A percentile compares a stretch with the other conserved stretches of the same genome.
phyloP scores from a whole-genome alignment of 305 asterid genomes.

The Andrographis paniculata region DNA sequence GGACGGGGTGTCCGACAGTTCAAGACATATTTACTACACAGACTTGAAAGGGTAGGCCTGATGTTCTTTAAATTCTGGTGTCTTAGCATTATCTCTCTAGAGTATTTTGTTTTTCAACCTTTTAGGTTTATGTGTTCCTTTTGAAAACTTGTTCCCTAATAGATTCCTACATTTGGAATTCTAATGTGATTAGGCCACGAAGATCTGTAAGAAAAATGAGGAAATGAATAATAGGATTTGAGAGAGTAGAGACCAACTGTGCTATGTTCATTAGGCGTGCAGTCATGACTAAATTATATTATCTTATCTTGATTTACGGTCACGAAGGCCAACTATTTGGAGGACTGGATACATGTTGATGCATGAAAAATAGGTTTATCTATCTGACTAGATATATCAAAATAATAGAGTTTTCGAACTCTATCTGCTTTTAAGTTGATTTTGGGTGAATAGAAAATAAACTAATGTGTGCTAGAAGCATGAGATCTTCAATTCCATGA shows the following conservation, averaged over 20 bases:
- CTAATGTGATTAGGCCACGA: not conserved
- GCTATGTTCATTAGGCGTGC: no score
- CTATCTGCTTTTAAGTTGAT: no score
- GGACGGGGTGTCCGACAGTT: slow-evolving; percentile 98
- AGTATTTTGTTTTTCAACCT: slow-evolving; percentile 4
- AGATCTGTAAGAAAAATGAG: no score
- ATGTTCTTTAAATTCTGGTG: slow-evolving; percentile 7
- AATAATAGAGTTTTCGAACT: no score
- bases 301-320: no score
- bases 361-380: no score
- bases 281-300: not conserved
- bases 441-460: no score
- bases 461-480: no score
- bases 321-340: not conserved
- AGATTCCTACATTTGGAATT: not conserved
- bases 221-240: no score
- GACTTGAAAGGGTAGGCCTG: slow-evolving; percentile 65
- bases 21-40: slow-evolving; percentile 81
- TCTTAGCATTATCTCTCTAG: slow-evolving; percentile 4
- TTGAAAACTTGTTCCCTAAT: not conserved
- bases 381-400: no score
- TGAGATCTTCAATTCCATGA: no score
- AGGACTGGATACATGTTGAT: not conserved
- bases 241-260: no score
- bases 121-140: slow-evolving; percentile 10